Base-by-base conservation (phyloP, 176 grass and related monocot species). In the Avena insularis region DNA sequence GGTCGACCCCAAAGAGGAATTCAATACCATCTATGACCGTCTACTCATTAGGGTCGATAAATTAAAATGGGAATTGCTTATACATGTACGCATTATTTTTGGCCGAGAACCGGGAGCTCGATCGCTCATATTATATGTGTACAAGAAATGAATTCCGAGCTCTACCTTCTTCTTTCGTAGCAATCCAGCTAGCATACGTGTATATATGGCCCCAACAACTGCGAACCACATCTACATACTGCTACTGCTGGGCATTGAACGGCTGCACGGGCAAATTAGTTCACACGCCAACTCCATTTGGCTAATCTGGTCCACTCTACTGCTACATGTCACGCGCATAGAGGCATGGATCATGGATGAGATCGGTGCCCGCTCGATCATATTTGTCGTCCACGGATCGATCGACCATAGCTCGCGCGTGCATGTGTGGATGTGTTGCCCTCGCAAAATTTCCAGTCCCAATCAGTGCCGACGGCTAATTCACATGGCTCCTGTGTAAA, bases 201-300 rank as follows among this genome's bases (percentile, higher is more conserved):
- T 14, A 0, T 17, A 12, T 47, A 27, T 29, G 43, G 40, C 14
- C 40, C 40, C n/a, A 60, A 10, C 19, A 43, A 43, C 40, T 43
- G 40, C 40, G 40, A 43, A 45, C 68, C 68, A 54, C 64, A 36
- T n/a, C 56, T 29, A 45, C 60, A 38, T 6, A 29, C 60, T 2
- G n/a, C n/a, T 59, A 8, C 66, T 9, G 60, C 40, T 55, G 49
- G 2, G 84, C 33, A 75, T 82, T 87, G 9, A 74, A 76, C 59
- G n/a, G 70, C 9, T 84, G 75, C 81, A 53, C 60, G 75, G 65
- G 63, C 65, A 75, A 16, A 80, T 77, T 82, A 56, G 82, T 64
- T 65, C n/a, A 36, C 13, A 57, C 20, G 78, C 77, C 66, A 23
- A 9, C 60, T 36, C 10, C 53, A 27, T 70, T 67, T 20, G 25